Evolutionary conservation across 768 basidiomycete genomes (phyloP).

Genomic region (Naganishia antarctica): DNA sequence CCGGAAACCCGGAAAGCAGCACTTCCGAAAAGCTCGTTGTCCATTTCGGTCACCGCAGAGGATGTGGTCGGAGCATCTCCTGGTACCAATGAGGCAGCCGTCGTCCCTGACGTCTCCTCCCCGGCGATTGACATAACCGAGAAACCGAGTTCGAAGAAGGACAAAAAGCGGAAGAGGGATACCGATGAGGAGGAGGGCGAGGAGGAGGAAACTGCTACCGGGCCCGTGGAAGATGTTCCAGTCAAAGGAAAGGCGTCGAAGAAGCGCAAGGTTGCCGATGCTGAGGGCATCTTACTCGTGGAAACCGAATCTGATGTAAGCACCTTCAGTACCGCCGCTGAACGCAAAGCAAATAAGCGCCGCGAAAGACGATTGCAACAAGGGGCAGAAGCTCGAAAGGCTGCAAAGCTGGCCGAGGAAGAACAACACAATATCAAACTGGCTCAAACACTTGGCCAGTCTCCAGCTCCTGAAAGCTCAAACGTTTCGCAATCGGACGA

Average conservation of each 20-base stretch:
- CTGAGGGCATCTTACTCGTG: background rate
- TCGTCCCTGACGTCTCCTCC: too few species aligned
- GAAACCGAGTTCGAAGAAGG: background rate
- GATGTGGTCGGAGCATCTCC: background rate
- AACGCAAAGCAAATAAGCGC: background rate
- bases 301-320: background rate
- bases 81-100: background rate
- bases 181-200: background rate
- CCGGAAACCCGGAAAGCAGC: background rate
- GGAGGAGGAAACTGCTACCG: background rate
- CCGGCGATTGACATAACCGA: background rate
- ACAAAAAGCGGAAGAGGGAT: constrained; percentile 1
- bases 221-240: background rate
- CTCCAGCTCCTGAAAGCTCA: background rate
- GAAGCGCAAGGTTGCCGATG: background rate
- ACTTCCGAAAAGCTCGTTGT: constrained; percentile 5
- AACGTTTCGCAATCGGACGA: background rate
- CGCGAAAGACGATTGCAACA: background rate
- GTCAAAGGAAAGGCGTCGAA: background rate
- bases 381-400: background rate
- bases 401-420: background rate
- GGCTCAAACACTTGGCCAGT: background rate
- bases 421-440: background rate
- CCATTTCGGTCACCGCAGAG: constrained; percentile 5
- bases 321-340: background rate